A percentile compares a stretch with the other conserved stretches of the same genome.
phyloP scores from a whole-genome alignment of 1,284 basidiomycete genomes.

The Polyporus tsugae region DNA sequence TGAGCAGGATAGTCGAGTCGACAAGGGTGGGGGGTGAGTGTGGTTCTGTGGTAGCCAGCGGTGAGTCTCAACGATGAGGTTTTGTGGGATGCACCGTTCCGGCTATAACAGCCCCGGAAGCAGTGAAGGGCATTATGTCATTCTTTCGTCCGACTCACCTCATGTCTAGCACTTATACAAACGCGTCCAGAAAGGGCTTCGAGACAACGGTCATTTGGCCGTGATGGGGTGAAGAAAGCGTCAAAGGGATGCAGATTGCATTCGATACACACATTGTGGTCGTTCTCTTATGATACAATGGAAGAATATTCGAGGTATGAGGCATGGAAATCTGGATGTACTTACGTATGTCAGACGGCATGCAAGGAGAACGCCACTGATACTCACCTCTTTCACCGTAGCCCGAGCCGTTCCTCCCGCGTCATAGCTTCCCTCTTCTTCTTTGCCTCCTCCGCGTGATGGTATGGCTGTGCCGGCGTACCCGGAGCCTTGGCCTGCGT shows the following conservation, averaged over 20 bases:
- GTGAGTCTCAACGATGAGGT: not conserved
- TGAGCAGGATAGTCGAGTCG: not conserved
- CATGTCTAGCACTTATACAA: not conserved
- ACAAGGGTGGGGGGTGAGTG: not conserved
- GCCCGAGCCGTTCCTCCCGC: conserved; percentile 47
- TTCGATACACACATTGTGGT: not conserved
- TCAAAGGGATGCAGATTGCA: not conserved
- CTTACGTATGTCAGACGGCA: not conserved
- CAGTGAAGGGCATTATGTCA: not conserved
- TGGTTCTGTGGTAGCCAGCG: not conserved
- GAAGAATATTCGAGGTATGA: not conserved
- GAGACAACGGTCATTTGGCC: not conserved
- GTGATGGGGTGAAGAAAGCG: conserved; percentile 1
- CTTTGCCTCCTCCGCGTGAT: conserved; percentile 47
- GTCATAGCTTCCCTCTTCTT: conserved; percentile 47
- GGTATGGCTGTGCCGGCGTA: conserved; percentile 32
- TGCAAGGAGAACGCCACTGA: not conserved
- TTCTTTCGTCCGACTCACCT: not conserved
- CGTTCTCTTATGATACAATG: not conserved
- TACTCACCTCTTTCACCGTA: conserved; percentile 30
- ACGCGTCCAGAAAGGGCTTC: not conserved
- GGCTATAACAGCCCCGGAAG: not conserved
- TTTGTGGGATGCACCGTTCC: not conserved
- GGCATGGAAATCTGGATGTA: not conserved
- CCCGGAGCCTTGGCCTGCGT: conserved; percentile 19